Evolutionary conservation across 139 green algal species (phyloP), one percentile per base, ranked within the genome.

Genomic region (Chlamydomonas schloesseri): DNA sequence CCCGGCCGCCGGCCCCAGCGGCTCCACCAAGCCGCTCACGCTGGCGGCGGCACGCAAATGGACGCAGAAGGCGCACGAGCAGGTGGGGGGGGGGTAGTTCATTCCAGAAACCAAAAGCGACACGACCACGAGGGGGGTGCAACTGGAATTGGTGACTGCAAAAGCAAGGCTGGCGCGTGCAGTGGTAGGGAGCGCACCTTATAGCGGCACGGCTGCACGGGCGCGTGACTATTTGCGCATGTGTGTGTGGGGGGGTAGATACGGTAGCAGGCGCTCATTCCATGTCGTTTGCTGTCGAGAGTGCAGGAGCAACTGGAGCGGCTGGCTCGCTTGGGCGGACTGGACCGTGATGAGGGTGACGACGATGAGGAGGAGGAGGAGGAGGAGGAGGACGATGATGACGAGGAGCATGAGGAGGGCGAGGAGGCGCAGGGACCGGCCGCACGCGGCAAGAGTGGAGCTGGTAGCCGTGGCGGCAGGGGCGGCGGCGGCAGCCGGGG

Each of bases 1-100:
- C 31, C 50, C 8, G 3, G 46, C 18, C 3, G 0, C 76, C 15
- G 60, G 23, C 0, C 64, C 46, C 14, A 33, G 50, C 68, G 47
- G 50, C 80, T 11, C 6, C 21, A 55, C 47, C 3, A 42, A 36
- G 69, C 53, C 69, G 9, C n/a, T 57, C n/a, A 91, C 83, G 1
- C 71, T 91, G 15, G 88, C 88, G 37, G 88, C 83, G 14, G 88
- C 88, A 9, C 88, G 88, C 50, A 91, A 91, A 64, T 71, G 69
- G 68, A 47, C 81, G 3, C 69, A 87, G 69, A 79, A 87, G 69
- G 53, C 53, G 5, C 68, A 87, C 55, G 69, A 85, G 67, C 65
- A n/a, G 79, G 79, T 76, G 68, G 24, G 78, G 6, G 1, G 37
- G 2, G 36, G 71, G n/a, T n/a, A n/a, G n/a, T n/a, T n/a, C n/a